These are phyloP conservation scores for Trichoderma endophyticum DNA, from an alignment of 2,329 filamentous ascomycete genomes.

Conservation along the genomic window DNA sequence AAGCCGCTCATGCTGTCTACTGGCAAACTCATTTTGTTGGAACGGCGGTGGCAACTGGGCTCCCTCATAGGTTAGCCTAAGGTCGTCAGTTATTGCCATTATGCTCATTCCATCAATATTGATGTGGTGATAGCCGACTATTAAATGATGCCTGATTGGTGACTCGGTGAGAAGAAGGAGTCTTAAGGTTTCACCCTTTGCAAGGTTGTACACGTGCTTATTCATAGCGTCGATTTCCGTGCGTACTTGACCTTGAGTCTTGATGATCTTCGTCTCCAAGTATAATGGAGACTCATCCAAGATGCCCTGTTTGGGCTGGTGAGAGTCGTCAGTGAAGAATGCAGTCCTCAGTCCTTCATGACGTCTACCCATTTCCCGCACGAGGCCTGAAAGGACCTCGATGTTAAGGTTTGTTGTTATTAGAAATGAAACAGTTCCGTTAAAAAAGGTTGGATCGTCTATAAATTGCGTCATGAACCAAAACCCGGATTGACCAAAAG, in stretches of 20 bases:
- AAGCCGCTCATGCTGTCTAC: constrained; percentile 29
- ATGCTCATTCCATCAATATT: constrained; percentile 47
- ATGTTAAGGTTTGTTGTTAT: not conserved
- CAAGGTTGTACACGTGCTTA: not conserved
- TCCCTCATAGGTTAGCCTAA: constrained; percentile 42
- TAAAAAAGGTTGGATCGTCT: constrained; percentile 39
- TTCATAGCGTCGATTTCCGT: not conserved
- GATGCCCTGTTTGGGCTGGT: not conserved
- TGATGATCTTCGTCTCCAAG: not conserved
- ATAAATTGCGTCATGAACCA: constrained; percentile 38
- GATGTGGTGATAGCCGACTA: constrained; percentile 49
- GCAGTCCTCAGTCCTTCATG: not conserved
- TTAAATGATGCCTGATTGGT: constrained; percentile 34
- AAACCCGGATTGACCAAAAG: constrained; percentile 40
- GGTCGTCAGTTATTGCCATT: constrained; percentile 41
- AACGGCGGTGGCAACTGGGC: constrained; percentile 20
- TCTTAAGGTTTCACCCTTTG: constrained; percentile 29
- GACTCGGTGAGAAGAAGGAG: constrained; percentile 34
- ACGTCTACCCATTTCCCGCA: not conserved
- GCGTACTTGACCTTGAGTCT: not conserved
- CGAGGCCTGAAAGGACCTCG: not conserved
- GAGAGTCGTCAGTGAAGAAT: not conserved
- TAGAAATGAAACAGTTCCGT: constrained; percentile 33
- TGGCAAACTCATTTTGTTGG: constrained; percentile 38
- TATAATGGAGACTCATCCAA: not conserved